Percentiles rank a stretch among this genome's conserved stretches.
These are phyloP conservation scores for Aristolochia contorta DNA, from an alignment of 164 flowering plant genomes.

Conservation along the genomic window DNA sequence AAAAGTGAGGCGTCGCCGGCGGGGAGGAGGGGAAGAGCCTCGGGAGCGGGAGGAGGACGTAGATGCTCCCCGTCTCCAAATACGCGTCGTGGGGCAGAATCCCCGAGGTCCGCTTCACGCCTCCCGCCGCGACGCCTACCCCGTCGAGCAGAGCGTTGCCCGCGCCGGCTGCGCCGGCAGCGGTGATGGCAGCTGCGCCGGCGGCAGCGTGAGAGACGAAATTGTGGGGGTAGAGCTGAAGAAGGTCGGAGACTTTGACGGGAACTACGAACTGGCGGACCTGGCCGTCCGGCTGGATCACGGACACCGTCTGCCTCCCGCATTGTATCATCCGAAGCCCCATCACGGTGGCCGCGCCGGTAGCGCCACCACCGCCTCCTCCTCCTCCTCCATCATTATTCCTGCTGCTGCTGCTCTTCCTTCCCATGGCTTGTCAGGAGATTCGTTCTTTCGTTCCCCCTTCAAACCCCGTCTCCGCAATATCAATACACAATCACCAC, in stretches of 20 bases:
- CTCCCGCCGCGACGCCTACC: neutral
- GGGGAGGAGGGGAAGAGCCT: slow-evolving; percentile 10
- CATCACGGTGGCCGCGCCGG: slow-evolving; percentile 8
- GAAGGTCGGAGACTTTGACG: slow-evolving; percentile 9
- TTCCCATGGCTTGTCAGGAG: neutral
- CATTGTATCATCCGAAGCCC: slow-evolving; percentile 15
- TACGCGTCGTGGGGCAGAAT: slow-evolving; percentile 10
- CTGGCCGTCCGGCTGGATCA: slow-evolving; percentile 13
- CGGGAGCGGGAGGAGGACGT: slow-evolving; percentile 11
- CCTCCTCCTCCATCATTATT: neutral
- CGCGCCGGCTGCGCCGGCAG: neutral
- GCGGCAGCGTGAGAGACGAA: slow-evolving; percentile 10
- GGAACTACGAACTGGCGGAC: slow-evolving; percentile 12
- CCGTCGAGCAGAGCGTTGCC: neutral
- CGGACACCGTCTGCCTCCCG: slow-evolving; percentile 15
- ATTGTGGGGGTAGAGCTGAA: slow-evolving; percentile 12
- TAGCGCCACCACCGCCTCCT: slow-evolving; percentile 3
- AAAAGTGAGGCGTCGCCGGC: slow-evolving; percentile 9
- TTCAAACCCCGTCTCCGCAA: too few relatives aligned
- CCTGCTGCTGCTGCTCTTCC: slow-evolving; percentile 2
- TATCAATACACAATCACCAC: neutral
- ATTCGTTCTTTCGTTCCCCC: neutral
- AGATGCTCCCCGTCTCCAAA: slow-evolving; percentile 13
- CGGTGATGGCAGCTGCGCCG: slow-evolving; percentile 2
- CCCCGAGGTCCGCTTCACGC: neutral